Evolutionary conservation across 2,329 filamentous ascomycete species (phyloP), one percentile per base, ranked within the genome.

Genomic region (Hypocreales sp.): DNA sequence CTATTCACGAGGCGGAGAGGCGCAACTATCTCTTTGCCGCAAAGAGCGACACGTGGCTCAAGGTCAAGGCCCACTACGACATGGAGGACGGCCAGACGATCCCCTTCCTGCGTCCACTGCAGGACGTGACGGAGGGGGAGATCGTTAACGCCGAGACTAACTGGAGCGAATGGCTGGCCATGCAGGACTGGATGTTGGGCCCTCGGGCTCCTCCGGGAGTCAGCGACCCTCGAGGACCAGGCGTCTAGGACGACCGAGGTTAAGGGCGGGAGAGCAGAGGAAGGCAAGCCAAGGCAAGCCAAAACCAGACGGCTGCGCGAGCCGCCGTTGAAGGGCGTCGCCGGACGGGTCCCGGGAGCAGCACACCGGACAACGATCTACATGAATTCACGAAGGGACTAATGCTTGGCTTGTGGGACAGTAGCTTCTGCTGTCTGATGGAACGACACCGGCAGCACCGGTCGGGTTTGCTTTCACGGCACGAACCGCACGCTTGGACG

Each of bases 181-280:
- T 94, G 82, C 83, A 93, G 51, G 87, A 94, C 51, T 95, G 87
- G 87, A 92, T 93, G 84, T 60, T 94, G n/a, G 86, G 86, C 3
- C 79, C 81, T 2, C 61, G 81, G 34, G 76, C 77, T 18, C 79
- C 78, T 18, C 30, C 31, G 4, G 37, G 44, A n/a, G 41, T 42
- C 15, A 37, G 36, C 11, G 40, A 48, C 22, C 44, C 15, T 35
- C 39, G 19, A 19, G 23, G 23, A 15, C 27, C 12, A 15, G 12
- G 25, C 28, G 20, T 17, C n/a, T 13, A 13, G 21, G 19, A 15
- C 7, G 19, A 22, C 21, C 15, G 23, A 35, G 14, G 20, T 24
- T 16, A 37, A 26, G 9, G 15, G 13, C n/a, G n/a, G n/a, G n/a
- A 21, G 8, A 19, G 8, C 7, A 2, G n/a, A 16, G n/a, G 8